These are phyloP conservation scores for Coemansia sp. DNA, from an alignment of 192 early-diverging fungal species.

Conservation along the genomic window DNA sequence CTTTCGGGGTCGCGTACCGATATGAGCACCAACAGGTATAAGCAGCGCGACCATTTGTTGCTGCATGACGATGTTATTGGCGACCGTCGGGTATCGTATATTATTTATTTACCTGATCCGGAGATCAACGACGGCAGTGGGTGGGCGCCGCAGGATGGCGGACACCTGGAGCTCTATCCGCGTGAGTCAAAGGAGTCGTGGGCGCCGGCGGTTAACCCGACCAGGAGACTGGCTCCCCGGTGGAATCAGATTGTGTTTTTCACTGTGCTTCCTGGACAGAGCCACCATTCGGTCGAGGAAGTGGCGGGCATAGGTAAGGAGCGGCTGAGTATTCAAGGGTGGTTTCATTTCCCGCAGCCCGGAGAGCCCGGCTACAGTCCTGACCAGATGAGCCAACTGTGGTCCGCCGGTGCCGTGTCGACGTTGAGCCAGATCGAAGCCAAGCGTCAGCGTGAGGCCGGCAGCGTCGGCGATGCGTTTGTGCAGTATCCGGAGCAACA, in stretches of 20 bases:
- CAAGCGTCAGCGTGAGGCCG: constrained; percentile 30
- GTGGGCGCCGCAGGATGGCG: constrained; percentile 67
- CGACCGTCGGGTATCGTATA: constrained; percentile 71
- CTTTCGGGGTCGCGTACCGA: constrained; percentile 68
- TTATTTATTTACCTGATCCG: constrained; percentile 73
- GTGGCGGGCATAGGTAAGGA: constrained; percentile 57
- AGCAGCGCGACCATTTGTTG: constrained; percentile 70
- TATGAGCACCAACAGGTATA: constrained; percentile 74
- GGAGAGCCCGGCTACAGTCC: constrained; percentile 65
- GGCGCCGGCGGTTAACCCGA: constrained; percentile 63
- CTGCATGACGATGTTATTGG: constrained; percentile 84
- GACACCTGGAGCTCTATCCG: constrained; percentile 77
- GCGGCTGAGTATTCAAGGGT: constrained; percentile 68
- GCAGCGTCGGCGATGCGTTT: constrained; percentile 41
- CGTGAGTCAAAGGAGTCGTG: constrained; percentile 58
- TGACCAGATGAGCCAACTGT: constrained; percentile 51
- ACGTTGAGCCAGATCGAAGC: constrained; percentile 62
- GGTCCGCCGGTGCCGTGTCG: constrained; percentile 52
- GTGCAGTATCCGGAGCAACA: constrained; percentile 10
- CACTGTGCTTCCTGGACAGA: constrained; percentile 74
- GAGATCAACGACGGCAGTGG: constrained; percentile 38
- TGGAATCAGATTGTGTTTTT: constrained; percentile 84
- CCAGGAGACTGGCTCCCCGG: constrained; percentile 56
- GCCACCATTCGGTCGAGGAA: constrained; percentile 80
- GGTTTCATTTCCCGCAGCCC: constrained; percentile 77